Percentiles rank a stretch among this genome's conserved stretches.
phyloP scores from a whole-genome alignment of 2,329 filamentous ascomycete species.

The Ascochyta fabae region DNA sequence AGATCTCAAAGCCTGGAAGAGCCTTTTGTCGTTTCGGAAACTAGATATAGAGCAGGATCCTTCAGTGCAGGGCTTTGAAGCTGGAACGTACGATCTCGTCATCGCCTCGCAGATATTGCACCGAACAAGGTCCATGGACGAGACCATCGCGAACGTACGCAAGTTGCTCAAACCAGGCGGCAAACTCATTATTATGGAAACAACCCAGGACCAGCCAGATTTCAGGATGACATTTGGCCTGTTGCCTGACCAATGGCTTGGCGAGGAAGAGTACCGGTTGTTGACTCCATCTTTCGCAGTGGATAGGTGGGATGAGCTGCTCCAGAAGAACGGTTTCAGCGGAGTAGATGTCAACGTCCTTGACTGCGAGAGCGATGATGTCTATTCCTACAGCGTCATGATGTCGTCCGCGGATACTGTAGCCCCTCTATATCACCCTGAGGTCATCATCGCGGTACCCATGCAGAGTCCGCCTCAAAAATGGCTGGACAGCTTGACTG shows the following conservation, averaged over 20 bases:
- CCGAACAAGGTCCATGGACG: conserved; percentile 27
- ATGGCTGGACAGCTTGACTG: too few species aligned
- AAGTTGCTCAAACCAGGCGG: conserved; percentile 51
- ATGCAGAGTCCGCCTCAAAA: too few species aligned
- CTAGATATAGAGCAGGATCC: conserved; percentile 33
- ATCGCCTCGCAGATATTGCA: conserved; percentile 46
- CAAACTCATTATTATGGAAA: conserved; percentile 55
- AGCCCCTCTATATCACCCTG: background rate
- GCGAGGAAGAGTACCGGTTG: conserved; percentile 3
- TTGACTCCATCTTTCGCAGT: background rate
- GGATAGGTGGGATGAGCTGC: conserved; percentile 2
- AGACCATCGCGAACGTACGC: conserved; percentile 29
- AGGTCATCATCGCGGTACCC: background rate
- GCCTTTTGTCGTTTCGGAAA: conserved; percentile 24
- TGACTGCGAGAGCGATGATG: conserved; percentile 6
- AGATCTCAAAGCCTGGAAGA: conserved; percentile 5
- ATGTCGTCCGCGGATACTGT: background rate
- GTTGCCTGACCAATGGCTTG: conserved; percentile 35
- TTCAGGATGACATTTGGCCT: conserved; percentile 30
- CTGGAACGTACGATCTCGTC: conserved; percentile 29
- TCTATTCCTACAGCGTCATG: conserved; percentile 15
- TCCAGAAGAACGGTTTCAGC: conserved; percentile 3
- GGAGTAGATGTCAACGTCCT: conserved; percentile 8
- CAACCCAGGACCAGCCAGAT: conserved; percentile 20
- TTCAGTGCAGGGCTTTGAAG: conserved; percentile 25